Conservation (phyloP, 371 early-diverging fungal genomes). For the Mucor plumbeus region DNA sequence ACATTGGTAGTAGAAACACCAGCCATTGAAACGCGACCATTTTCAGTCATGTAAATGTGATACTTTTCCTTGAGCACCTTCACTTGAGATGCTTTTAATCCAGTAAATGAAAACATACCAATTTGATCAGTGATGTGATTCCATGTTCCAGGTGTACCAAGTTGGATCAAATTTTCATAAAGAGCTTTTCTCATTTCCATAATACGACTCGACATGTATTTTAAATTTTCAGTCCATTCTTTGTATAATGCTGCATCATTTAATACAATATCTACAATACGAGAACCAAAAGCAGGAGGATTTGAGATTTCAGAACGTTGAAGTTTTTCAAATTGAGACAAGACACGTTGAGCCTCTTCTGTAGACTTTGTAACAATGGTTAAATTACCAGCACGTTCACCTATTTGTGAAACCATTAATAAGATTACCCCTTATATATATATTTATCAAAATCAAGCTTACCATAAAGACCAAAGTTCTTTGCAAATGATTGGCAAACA, state of each 20-base stretch:
- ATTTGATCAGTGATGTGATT: constrained; percentile 97
- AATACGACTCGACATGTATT: constrained; percentile 90
- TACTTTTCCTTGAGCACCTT: constrained; percentile 79
- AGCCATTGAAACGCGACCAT: constrained; percentile 95
- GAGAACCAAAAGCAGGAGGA: constrained; percentile 89
- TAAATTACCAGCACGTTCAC: constrained; percentile 90
- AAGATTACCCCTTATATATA: no score
- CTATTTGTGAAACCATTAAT: constrained; percentile 35
- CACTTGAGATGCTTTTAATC: constrained; percentile 86
- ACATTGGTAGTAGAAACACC: constrained; percentile 88
- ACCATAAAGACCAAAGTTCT: constrained; percentile 97
- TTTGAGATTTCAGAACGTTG: constrained; percentile 88
- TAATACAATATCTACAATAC: constrained; percentile 85
- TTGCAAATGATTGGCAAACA: constrained; percentile 91
- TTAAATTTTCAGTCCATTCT: constrained; percentile 85
- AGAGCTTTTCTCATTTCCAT: constrained; percentile 82
- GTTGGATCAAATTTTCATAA: constrained; percentile 61
- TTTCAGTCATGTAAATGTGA: constrained; percentile 92
- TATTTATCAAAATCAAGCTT: no score
- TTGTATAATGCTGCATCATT: constrained; percentile 76
- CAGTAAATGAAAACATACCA: constrained; percentile 99
- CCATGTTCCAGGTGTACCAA: constrained; percentile 93
- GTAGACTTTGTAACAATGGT: constrained; percentile 71
- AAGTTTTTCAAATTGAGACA: constrained; percentile 84
- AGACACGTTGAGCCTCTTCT: constrained; percentile 59